phyloP scores from a whole-genome alignment of 495 filamentous ascomycete genomes.

The Lasiosphaeris hirsuta region DNA sequence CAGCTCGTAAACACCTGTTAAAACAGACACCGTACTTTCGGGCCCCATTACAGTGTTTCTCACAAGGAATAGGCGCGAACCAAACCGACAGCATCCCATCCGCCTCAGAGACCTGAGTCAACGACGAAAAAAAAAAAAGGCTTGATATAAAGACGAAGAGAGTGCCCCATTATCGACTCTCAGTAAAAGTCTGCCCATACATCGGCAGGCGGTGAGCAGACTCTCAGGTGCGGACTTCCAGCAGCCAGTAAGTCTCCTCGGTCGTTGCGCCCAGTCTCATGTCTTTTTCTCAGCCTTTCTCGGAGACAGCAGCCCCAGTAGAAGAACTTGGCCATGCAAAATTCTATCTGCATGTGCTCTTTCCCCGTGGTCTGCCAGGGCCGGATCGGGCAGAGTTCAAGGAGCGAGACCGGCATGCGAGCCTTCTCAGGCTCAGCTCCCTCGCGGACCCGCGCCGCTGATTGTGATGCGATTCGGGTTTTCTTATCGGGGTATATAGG shows the following conservation, averaged over 20 bases:
- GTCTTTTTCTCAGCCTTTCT: neutral
- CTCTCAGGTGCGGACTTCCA: neutral
- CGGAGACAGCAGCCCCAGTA: neutral
- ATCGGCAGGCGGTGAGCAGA: neutral
- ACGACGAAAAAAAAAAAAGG: too few relatives aligned
- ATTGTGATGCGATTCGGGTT: neutral
- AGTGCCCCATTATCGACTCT: too few relatives aligned
- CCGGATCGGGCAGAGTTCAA: neutral
- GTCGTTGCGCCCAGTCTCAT: neutral
- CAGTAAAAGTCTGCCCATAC: too few relatives aligned
- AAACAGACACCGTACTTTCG: neutral
- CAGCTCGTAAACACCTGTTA: neutral
- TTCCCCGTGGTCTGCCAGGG: neutral
- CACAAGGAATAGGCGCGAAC: too few relatives aligned
- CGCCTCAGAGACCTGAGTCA: too few relatives aligned
- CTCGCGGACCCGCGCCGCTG: neutral
- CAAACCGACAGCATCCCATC: too few relatives aligned
- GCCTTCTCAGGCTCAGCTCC: too few relatives aligned
- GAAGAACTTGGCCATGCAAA: neutral
- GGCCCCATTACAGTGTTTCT: neutral
- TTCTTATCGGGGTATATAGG: neutral
- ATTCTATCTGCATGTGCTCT: neutral
- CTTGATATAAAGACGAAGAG: too few relatives aligned
- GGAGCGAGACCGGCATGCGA: neutral
- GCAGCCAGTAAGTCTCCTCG: constrained; percentile 3